These are phyloP conservation scores for Cardamine occulta DNA, from an alignment of 345 rosid genomes.

Conservation along the genomic window DNA sequence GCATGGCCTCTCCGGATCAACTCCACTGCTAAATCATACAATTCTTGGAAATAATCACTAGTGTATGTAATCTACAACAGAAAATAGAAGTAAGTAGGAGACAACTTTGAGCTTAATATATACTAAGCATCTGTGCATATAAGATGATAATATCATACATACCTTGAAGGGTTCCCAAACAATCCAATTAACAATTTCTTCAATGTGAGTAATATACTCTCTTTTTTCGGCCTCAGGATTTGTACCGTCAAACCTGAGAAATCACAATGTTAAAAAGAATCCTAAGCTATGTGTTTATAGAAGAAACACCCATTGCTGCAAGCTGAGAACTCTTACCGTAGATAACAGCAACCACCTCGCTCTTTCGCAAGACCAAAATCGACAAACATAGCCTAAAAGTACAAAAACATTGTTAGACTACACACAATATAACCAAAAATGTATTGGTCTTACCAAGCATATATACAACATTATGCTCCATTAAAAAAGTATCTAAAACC, in stretches of 20 bases:
- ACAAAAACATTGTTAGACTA: background rate
- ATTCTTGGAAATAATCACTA: constrained; percentile 92
- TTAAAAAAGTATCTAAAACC: background rate
- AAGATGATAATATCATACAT: constrained; percentile 44
- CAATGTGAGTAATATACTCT: constrained; percentile 22
- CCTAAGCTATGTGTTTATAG: background rate
- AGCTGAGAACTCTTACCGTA: constrained; percentile 55
- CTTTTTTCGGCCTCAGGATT: constrained; percentile 11
- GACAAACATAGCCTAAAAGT: constrained; percentile 85
- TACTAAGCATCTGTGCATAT: background rate
- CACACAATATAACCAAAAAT: background rate
- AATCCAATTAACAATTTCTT: constrained; percentile 96
- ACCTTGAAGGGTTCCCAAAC: constrained; percentile 94
- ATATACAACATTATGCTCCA: background rate
- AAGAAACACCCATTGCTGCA: constrained; percentile 1
- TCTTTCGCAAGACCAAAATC: constrained; percentile 91
- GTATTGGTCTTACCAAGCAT: background rate
- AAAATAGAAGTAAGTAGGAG: constrained; percentile 24
- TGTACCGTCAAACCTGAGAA: constrained; percentile 8
- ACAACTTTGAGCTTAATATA: background rate
- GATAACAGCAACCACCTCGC: constrained; percentile 82
- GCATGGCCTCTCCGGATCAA: constrained; percentile 83
- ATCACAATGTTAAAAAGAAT: constrained; percentile 1
- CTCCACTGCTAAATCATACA: constrained; percentile 86
- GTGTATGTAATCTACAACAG: constrained; percentile 78